Evolutionary conservation across 345 rosid species (phyloP).

Genomic region (Trapa incisa): DNA sequence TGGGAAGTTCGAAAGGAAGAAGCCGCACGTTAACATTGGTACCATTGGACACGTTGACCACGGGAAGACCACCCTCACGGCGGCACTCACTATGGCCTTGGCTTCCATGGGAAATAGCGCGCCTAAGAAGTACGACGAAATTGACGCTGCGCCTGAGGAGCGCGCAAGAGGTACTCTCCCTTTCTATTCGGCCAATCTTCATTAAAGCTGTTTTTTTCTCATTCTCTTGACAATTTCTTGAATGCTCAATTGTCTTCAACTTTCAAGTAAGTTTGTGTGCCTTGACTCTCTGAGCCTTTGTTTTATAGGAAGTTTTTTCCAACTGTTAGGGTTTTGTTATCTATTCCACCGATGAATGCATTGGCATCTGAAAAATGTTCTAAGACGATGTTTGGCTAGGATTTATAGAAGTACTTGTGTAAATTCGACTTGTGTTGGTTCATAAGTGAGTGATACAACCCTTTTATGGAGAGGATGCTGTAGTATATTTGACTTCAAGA

Average conservation of each 20-base stretch:
- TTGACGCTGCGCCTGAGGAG: constrained; percentile 93
- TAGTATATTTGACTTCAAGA: background rate
- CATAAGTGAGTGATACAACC: background rate
- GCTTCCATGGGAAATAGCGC: constrained; percentile 59
- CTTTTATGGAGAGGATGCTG: too few relatives aligned
- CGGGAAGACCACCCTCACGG: constrained; percentile 83
- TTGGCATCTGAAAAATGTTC: background rate
- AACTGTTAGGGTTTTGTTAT: background rate
- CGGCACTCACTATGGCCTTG: constrained; percentile 87
- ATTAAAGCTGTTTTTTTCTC: background rate
- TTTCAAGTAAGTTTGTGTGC: background rate
- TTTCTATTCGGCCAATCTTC: background rate
- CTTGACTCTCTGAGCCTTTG: too few relatives aligned
- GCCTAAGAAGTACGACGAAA: constrained; percentile 79
- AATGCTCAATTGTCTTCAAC: background rate
- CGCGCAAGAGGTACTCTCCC: constrained; percentile 44
- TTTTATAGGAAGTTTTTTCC: background rate
- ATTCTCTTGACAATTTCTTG: background rate
- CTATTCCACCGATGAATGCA: background rate
- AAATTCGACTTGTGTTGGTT: background rate
- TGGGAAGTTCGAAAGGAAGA: constrained; percentile 87
- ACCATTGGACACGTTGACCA: constrained; percentile 97
- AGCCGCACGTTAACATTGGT: constrained; percentile 85
- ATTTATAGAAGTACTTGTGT: background rate
- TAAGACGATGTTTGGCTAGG: background rate